Conservation (phyloP, 106 monocot genomes). For the Dactylorhiza incarnata region DNA sequence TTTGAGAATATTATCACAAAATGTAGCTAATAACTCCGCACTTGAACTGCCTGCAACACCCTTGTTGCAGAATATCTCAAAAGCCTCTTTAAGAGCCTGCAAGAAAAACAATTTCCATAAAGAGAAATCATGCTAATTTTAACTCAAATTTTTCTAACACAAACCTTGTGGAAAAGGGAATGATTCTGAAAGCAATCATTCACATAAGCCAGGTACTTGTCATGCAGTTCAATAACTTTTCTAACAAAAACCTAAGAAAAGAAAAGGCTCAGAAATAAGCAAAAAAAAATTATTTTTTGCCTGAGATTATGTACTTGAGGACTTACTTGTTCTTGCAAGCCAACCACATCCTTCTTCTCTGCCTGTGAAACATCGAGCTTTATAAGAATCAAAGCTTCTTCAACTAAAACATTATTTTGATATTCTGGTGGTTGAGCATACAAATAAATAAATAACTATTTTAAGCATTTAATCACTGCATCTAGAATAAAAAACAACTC, state of each 20-base stretch:
- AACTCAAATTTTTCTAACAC: neutral
- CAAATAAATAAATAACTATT: neutral
- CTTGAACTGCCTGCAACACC: conserved; percentile 67
- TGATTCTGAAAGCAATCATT: conserved; percentile 69
- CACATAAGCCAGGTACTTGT: conserved; percentile 70
- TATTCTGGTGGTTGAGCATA: neutral
- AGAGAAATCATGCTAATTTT: neutral
- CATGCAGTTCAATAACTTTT: conserved; percentile 79
- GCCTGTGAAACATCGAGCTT: conserved; percentile 22
- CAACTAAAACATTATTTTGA: neutral
- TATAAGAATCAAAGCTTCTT: neutral
- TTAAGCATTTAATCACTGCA: neutral
- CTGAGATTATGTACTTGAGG: neutral
- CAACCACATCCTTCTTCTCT: conserved; percentile 64
- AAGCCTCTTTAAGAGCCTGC: conserved; percentile 74
- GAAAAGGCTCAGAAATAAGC: neutral
- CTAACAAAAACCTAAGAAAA: conserved; percentile 53
- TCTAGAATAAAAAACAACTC: neutral
- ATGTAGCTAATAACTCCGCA: conserved; percentile 67
- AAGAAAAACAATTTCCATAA: neutral
- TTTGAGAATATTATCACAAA: conserved; percentile 75
- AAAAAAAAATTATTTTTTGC: neutral
- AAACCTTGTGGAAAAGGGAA: conserved; percentile 71
- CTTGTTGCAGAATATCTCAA: conserved; percentile 78
- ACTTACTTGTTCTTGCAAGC: conserved; percentile 64